Evolutionary conservation across 139 green algal genomes (phyloP).

Genomic region (Astrephomene gubernaculifera): DNA sequence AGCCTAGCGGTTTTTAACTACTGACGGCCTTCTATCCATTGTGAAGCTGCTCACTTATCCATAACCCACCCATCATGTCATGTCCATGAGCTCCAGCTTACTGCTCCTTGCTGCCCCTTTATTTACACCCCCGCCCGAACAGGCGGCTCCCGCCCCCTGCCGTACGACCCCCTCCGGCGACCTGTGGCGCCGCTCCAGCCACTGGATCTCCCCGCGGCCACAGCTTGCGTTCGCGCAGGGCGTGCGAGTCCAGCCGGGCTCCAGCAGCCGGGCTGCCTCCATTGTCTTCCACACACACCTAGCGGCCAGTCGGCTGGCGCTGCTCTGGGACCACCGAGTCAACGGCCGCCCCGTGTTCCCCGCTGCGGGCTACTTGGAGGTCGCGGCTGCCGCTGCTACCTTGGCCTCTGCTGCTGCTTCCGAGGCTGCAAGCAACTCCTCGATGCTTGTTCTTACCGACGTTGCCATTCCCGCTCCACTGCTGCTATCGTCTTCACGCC

Average conservation of each 20-base stretch:
- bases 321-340: conserved; percentile 46
- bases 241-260: background rate
- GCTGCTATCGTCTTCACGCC: background rate
- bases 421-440: background rate
- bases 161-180: background rate
- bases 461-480: conserved; percentile 42
- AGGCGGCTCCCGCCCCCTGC: too few relatives aligned
- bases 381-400: conserved; percentile 23
- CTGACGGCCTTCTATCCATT: too few relatives aligned
- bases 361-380: conserved; percentile 45
- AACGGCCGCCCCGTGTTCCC: conserved; percentile 44
- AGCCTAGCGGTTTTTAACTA: too few relatives aligned
- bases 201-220: conserved; percentile 33
- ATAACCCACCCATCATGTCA: too few relatives aligned
- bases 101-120: too few relatives aligned
- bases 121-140: too few relatives aligned
- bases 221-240: conserved; percentile 14
- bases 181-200: conserved; percentile 3
- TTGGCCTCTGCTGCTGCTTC: background rate
- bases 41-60: too few relatives aligned
- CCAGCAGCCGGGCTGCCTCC: background rate
- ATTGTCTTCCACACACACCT: conserved; percentile 3
- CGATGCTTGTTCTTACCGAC: background rate
- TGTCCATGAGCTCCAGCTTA: too few relatives aligned
- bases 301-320: conserved; percentile 9